Conservation (phyloP, 2,329 filamentous ascomycete species). For the Cyclaneusma minus region DNA sequence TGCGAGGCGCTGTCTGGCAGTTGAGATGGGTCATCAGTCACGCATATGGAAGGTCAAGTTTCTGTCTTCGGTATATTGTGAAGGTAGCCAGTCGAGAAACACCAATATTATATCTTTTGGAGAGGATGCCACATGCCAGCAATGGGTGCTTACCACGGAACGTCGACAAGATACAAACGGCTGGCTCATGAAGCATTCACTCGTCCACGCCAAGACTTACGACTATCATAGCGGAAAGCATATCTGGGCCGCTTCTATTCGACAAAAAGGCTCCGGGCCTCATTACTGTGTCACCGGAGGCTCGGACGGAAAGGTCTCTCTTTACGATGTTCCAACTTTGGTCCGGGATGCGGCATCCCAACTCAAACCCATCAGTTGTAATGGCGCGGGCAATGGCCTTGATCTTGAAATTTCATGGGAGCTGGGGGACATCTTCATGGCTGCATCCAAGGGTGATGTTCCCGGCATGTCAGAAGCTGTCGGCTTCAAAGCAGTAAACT, state of each 20-base stretch:
- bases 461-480: too few species aligned
- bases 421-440: too few species aligned
- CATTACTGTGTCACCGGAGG: conserved; percentile 49
- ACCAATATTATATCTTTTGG: conserved; percentile 61
- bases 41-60: conserved; percentile 83
- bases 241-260: conserved; percentile 62
- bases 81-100: conserved; percentile 6
- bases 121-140: conserved; percentile 65
- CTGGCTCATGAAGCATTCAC: conserved; percentile 4
- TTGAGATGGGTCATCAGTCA: conserved; percentile 73
- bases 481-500: conserved; percentile 11
- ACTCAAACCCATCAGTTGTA: too few species aligned
- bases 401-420: too few species aligned
- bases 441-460: too few species aligned
- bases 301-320: conserved; percentile 57
- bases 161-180: conserved; percentile 1
- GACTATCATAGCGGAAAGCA: conserved; percentile 73
- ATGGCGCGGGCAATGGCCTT: too few species aligned
- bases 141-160: conserved; percentile 44
- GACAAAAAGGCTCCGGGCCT: not conserved
- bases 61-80: conserved; percentile 16
- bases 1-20: conserved; percentile 39
- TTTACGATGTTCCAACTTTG: conserved; percentile 19
- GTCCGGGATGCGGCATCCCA: too few species aligned
- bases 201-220: conserved; percentile 39